Evolutionary conservation across 495 filamentous ascomycete genomes (phyloP), one percentile per base, ranked within the genome.

Genomic region (Glarea lozoyensis): DNA sequence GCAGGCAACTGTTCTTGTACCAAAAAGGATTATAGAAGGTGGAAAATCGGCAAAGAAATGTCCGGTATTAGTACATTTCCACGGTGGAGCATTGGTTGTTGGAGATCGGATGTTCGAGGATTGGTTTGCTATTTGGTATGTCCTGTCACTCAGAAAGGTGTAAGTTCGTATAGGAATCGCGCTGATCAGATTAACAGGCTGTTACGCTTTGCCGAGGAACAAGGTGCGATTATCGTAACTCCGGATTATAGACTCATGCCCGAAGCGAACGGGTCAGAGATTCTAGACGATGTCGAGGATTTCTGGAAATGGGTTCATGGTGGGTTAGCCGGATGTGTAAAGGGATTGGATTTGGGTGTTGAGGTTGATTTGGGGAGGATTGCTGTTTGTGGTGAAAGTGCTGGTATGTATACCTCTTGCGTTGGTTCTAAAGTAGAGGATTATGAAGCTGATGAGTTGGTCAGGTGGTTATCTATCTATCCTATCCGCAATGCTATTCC

Each of bases 191-290:
- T 9, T 48, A n/a, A n/a, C n/a, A n/a, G 45, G 45, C 21, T 17
- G 16, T n/a, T 41, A 20, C 15, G 22, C 9, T 38, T 38, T 19
- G 36, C 36, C 9, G 9, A 37, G n/a, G 13, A 6, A 12, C 25
- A 44, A 3, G n/a, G 22, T 18, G 69, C 69, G n/a, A 55, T 70
- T 5, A 62, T 67, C 21, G 46, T 69, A 12, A 49, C 58, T 2
- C 55, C 64, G 10, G 68, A 73, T 55, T 72, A 77, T 60, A 68
- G 70, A 7, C 61, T 77, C 18, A 30, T 70, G 6, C 72, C 72
- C 21, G 68, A 74, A 40, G 50, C 61, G 19, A 69, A 52, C 18
- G 66, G 67, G 30, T 24, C 53, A n/a, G 62, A 72, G 16, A 61
- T 70, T 45, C 58, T 70, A 37, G 52, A 60, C 20, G 73, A 77